Evolutionary conservation across 1,284 basidiomycete species (phyloP).

Genomic region (Rhodotorula sp.): DNA sequence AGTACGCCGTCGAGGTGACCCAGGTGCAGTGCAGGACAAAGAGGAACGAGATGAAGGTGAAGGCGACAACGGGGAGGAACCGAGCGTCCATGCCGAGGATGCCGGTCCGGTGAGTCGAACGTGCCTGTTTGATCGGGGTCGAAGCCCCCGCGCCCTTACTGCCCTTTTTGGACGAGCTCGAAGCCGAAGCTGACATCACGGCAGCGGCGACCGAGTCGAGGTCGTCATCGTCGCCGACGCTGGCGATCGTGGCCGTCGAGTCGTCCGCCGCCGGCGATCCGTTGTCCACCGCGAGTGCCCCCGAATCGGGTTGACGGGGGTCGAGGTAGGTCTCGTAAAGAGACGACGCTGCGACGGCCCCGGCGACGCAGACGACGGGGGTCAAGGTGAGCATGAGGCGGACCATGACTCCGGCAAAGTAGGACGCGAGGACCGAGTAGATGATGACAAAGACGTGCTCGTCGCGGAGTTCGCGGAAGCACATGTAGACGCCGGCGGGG

Average conservation of each 20-base stretch:
- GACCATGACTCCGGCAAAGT: slow-evolving; percentile 99
- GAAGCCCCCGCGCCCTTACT: slow-evolving; percentile 55
- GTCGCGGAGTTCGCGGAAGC: slow-evolving; percentile 90
- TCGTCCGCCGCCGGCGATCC: slow-evolving; percentile 50
- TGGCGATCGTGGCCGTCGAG: slow-evolving; percentile 45
- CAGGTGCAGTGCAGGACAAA: slow-evolving; percentile 95
- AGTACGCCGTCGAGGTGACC: slow-evolving; percentile 93
- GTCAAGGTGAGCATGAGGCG: slow-evolving; percentile 90
- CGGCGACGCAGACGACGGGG: slow-evolving; percentile 84
- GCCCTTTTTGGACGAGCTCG: slow-evolving; percentile 56
- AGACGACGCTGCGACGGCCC: slow-evolving; percentile 86
- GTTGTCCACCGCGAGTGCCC: neutral
- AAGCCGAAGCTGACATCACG: slow-evolving; percentile 39
- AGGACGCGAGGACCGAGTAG: slow-evolving; percentile 91
- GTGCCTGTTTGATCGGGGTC: slow-evolving; percentile 42
- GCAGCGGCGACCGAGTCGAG: slow-evolving; percentile 50
- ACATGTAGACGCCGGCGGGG: slow-evolving; percentile 91
- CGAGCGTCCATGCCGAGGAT: slow-evolving; percentile 85
- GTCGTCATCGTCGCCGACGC: slow-evolving; percentile 44
- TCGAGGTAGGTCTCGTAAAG: slow-evolving; percentile 88
- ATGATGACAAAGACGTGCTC: slow-evolving; percentile 99
- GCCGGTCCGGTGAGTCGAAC: slow-evolving; percentile 55
- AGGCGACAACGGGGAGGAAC: slow-evolving; percentile 69
- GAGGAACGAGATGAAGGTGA: slow-evolving; percentile 76
- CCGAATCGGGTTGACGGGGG: slow-evolving; percentile 51